Evolutionary conservation across 1,139 yeast species (phyloP).

Genomic region (Sugiyamaella grinbergsii): DNA sequence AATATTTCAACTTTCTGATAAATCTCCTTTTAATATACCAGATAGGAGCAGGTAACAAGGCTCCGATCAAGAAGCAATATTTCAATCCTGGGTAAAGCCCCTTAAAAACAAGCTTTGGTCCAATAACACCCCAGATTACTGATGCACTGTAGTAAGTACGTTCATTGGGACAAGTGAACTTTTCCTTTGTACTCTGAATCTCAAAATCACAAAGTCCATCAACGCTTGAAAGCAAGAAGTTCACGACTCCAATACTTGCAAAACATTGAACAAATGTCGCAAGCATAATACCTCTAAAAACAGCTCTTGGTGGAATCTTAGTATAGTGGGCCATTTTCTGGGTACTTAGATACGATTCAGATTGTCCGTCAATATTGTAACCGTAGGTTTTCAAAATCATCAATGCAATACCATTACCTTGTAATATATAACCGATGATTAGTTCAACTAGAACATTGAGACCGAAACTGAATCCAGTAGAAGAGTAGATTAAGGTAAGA

Average conservation of each 20-base stretch:
- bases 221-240: slow-evolving; percentile 54
- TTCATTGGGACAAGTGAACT: slow-evolving; percentile 44
- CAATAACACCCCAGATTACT: slow-evolving; percentile 64
- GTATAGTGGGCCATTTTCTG: slow-evolving; percentile 64
- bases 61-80: slow-evolving; percentile 49
- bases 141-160: slow-evolving; percentile 56
- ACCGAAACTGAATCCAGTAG: slow-evolving; percentile 56
- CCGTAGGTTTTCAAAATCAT: slow-evolving; percentile 61
- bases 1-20: slow-evolving; percentile 31
- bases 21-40: slow-evolving; percentile 31
- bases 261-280: slow-evolving; percentile 45
- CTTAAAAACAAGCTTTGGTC: slow-evolving; percentile 58
- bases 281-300: slow-evolving; percentile 60
- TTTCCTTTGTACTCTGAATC: slow-evolving; percentile 39
- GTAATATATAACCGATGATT: slow-evolving; percentile 62
- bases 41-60: slow-evolving; percentile 51
- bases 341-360: slow-evolving; percentile 56
- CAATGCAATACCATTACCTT: slow-evolving; percentile 63
- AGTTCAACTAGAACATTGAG: slow-evolving; percentile 59
- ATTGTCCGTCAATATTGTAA: slow-evolving; percentile 61
- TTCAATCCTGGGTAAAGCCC: slow-evolving; percentile 50
- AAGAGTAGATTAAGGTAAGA: slow-evolving; percentile 50
- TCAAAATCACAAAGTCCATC: slow-evolving; percentile 50
- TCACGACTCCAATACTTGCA: slow-evolving; percentile 55
- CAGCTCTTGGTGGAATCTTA: slow-evolving; percentile 59